Conservation (phyloP, 2,329 filamentous ascomycete species). For the Pseudogymnoascus sp. region DNA sequence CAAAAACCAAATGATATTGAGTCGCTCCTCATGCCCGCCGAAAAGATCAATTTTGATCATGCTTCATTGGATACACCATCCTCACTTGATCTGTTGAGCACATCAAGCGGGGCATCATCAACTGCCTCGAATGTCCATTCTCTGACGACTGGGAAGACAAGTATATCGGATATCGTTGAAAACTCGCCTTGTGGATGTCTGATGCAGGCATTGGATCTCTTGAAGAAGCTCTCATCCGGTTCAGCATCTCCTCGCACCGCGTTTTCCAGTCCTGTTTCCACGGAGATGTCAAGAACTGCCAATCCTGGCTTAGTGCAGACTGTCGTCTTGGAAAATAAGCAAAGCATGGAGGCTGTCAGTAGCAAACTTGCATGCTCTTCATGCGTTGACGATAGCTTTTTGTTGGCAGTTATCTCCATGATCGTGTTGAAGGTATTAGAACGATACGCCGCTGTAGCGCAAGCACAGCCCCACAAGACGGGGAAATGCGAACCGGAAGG, state of each 20-base stretch:
- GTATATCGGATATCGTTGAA: neutral
- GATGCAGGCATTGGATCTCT: conserved; percentile 19
- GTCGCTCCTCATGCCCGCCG: neutral
- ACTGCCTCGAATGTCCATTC: neutral
- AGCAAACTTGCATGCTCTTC: conserved; percentile 26
- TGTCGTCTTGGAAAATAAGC: conserved; percentile 25
- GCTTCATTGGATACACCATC: neutral
- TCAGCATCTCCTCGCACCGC: neutral
- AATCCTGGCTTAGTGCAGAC: conserved; percentile 11
- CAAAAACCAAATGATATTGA: conserved; percentile 3
- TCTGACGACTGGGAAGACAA: neutral
- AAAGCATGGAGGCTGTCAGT: conserved; percentile 24
- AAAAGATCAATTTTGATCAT: neutral
- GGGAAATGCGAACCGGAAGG: neutral
- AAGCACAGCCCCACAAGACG: neutral
- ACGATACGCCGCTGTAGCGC: conserved; percentile 25
- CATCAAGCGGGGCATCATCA: neutral
- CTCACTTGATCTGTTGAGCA: neutral
- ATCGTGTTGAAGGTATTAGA: conserved; percentile 30
- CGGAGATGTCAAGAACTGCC: neutral
- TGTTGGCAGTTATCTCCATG: conserved; percentile 27
- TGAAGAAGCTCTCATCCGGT: conserved; percentile 20
- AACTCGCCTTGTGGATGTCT: conserved; percentile 16
- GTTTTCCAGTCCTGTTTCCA: neutral
- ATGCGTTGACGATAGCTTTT: conserved; percentile 28